Percentiles rank a stretch among this genome's conserved stretches.
These are phyloP conservation scores for Boletellus dicymbophilus DNA, from an alignment of 1,284 basidiomycete species.

Conservation along the genomic window DNA sequence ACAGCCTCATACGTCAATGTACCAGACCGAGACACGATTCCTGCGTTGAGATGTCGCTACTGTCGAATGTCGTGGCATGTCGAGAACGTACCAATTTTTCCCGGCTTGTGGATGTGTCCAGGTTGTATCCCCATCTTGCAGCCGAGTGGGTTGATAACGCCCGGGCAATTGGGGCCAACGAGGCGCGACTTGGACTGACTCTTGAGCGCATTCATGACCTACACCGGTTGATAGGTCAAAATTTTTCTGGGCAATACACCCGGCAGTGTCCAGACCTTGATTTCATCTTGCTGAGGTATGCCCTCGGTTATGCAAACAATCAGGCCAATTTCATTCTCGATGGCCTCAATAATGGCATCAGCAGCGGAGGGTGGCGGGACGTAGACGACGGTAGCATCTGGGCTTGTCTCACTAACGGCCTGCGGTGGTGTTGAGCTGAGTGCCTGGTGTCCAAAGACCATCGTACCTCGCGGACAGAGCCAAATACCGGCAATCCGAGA, in stretches of 20 bases:
- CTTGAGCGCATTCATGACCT: slow-evolving; percentile 94
- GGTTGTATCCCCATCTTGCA: slow-evolving; percentile 99
- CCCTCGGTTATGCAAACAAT: slow-evolving; percentile 99
- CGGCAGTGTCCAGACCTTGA: slow-evolving; percentile 57
- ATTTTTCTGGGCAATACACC: not conserved
- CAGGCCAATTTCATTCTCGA: slow-evolving; percentile 94
- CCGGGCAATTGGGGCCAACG: slow-evolving; percentile 97
- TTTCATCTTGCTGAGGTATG: slow-evolving; percentile 95
- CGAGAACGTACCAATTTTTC: slow-evolving; percentile 76
- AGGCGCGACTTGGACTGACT: slow-evolving; percentile 95
- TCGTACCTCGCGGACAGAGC: slow-evolving; percentile 85
- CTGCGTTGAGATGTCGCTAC: slow-evolving; percentile 39
- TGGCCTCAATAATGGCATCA: slow-evolving; percentile 96
- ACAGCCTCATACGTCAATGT: slow-evolving; percentile 94
- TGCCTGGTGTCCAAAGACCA: not conserved
- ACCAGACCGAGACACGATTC: slow-evolving; percentile 97
- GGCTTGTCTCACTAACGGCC: slow-evolving; percentile 83
- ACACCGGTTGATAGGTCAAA: slow-evolving; percentile 9
- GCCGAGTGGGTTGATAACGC: slow-evolving; percentile 95
- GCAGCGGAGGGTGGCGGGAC: slow-evolving; percentile 93
- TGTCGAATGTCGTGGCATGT: not conserved
- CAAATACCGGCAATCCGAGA: slow-evolving; percentile 95
- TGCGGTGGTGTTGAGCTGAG: slow-evolving; percentile 31
- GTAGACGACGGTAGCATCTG: slow-evolving; percentile 94
- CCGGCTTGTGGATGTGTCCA: slow-evolving; percentile 95